Base-by-base conservation (phyloP, 805 yeast species). In the Scheffersomyces coipomensis region DNA sequence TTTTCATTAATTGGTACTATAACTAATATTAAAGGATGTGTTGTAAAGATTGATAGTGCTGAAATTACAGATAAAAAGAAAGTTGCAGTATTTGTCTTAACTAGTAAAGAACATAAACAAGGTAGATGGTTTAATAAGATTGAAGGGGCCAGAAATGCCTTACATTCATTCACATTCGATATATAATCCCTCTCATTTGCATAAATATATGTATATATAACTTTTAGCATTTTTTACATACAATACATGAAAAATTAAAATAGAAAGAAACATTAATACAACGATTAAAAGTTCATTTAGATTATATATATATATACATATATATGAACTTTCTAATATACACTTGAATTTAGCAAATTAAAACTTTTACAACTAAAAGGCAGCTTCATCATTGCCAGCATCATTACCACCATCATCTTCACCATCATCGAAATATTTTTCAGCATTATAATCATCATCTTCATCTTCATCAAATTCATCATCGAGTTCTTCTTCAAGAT, bases 31-130 rank as follows among this genome's bases (percentile, higher is more conserved):
- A 75, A 73, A 43, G 97, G 97, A 33, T 71, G 82, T 17, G 85
- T 85, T 7, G 83, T 83, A 6, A 71, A 67, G 43, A 83, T 86
- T 35, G 83, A 76, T 43, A 62, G 67, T 38, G 84, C 79, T 19
- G 79, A 75, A 41, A 70, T 75, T 32, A 73, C 74, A 22, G 72
- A 73, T 39, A 75, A 73, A 38, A 70, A 74, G 35, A 73, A 79
- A 47, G 64, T 88, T 9, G 50, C 52, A 40, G 56, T 69, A 21
- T 66, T 78, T 46, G 91, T 85, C 0, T 71, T 88, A 26, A 69
- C 86, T 4, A 78, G 91, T 29, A 88, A 90, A 61, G 97, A 91
- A 63, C 96, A 85, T 56, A 79, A 85, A 56, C 70, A 87, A 41
- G 97, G 97, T 27, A 81, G 97, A 58, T 90, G 97, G 96, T 61